Base-by-base conservation (phyloP, 2,329 filamentous ascomycete species). In the Ascocoryne sarcoides region DNA sequence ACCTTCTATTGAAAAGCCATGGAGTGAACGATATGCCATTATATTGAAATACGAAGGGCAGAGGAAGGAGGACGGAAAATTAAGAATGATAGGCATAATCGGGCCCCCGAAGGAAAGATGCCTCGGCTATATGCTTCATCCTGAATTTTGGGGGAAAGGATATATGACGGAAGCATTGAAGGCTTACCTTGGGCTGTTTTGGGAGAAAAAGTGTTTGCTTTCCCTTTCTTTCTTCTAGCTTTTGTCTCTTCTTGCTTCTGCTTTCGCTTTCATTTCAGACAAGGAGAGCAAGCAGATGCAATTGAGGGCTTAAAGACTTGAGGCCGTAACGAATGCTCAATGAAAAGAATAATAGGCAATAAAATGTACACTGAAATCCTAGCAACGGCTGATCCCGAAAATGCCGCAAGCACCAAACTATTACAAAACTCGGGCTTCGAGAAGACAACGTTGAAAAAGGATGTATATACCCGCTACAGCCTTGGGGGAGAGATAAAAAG, bases 371-470 rank as follows among this genome's bases (percentile, higher is more conserved):
- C 42, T 17, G 38, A 36, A 16, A 15, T 52, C 23, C 7, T 34
- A 8, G 49, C 49, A 14, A 37, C 30, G 16, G 44, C 42, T 5
- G 48, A 52, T 29, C 42, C 48, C 0, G 48, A 50, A 10, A 55
- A 56, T 20, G n/a, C 20, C 5, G 42, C 48, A 4, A 56, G 52
- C 33, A 32, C 36, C 26, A 48, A 38, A 17, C 44, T 54, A 8
- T 37, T 53, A 14, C 12, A 45, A 32, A 54, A 51, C 23, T 28
- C 33, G n/a, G 51, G 51, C 3, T 54, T 53, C n/a, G 21, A 28
- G n/a, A 47, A 47, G 30, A 32, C 8, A 3, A 15, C n/a, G n/a
- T n/a, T n/a, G n/a, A n/a, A n/a, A n/a, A n/a, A n/a, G n/a, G n/a
- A n/a, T n/a, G n/a, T n/a, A n/a, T n/a, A n/a, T n/a, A n/a, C n/a